Base-by-base conservation (phyloP, 148 eudicot species). In the Pharnaceum exiguum region DNA sequence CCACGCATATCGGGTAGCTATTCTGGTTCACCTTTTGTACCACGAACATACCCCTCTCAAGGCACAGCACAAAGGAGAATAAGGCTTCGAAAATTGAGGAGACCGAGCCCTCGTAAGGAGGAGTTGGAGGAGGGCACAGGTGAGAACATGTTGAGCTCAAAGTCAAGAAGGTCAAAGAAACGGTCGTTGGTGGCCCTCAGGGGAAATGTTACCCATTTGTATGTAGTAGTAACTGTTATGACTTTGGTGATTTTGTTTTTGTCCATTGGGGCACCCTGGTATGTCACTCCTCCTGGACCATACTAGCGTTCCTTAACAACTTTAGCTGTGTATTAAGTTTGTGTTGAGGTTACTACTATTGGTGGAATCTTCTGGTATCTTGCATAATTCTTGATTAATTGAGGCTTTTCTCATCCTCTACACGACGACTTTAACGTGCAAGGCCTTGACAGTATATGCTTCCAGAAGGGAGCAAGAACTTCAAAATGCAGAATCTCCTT, bases 31-130 rank as follows among this genome's bases (percentile, higher is more conserved):
- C 36, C 63, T 31, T 31, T 42, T 2, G 32, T 23, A 4, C 51
- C 60, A 27, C 39, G 21, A 9, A 23, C 4, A 18, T 37, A 45
- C 43, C 79, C 78, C 9, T 42, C 62, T 37, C 90, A 87, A 64
- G 94, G 95, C 49, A 84, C 84, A 2, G 93, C 90, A 30, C 62
- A 61, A 49, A 67, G 89, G 57, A 70, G 95, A 51, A 75, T 82
- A 52, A 73, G 81, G 67, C 36, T 82, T 25, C 68, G 55, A 12
- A 61, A 60, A 66, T 50, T 11, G 8, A 65, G 69, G 30, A 52
- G 53, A 12, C 2, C 31, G 10, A 54, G 58, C 46, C 28, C 67
- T 19, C 60, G 49, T 1, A 55, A 56, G 43, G 71, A 33, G 3
- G 67, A 40, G 30, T 27, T 49, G 9, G 44, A 52, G 57, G 63